Percentiles rank a stretch among this genome's conserved stretches.
Conservation (phyloP, 306 rosid species). For the Prunus fruticosa region DNA sequence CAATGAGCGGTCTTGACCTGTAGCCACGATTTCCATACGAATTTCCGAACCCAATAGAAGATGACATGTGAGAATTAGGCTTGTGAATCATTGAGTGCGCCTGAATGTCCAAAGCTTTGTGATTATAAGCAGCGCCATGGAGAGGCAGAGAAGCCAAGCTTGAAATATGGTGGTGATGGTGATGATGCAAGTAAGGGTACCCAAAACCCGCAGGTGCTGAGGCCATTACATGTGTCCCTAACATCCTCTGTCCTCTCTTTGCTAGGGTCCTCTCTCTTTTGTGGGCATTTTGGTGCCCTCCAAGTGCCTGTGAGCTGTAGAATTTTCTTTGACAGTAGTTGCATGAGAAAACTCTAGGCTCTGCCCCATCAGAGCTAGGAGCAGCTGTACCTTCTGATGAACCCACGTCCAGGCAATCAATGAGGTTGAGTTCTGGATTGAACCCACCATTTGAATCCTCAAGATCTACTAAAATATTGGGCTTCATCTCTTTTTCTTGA, state of each 20-base stretch:
- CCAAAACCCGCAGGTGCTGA: conserved; percentile 40
- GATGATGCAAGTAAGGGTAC: conserved; percentile 37
- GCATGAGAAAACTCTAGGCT: conserved; percentile 59
- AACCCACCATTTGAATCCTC: conserved; percentile 13
- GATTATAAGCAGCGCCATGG: conserved; percentile 27
- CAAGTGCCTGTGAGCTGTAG: conserved; percentile 77
- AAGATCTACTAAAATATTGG: conserved; percentile 36
- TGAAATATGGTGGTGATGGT: conserved; percentile 11
- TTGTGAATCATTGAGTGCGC: conserved; percentile 49
- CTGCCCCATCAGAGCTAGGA: conserved; percentile 17
- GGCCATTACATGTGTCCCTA: conserved; percentile 43
- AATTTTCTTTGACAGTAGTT: conserved; percentile 77
- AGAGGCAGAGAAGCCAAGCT: conserved; percentile 54
- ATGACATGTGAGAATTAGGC: conserved; percentile 30
- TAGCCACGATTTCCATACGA: conserved; percentile 36
- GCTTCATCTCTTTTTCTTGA: conserved; percentile 21
- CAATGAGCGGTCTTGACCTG: conserved; percentile 31
- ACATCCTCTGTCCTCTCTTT: conserved; percentile 49
- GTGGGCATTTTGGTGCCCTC: conserved; percentile 96
- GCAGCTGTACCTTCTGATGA: conserved; percentile 16
- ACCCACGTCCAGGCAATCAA: conserved; percentile 42
- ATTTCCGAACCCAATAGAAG: conserved; percentile 10
- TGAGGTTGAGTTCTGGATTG: conserved; percentile 47
- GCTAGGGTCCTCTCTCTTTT: conserved; percentile 76
- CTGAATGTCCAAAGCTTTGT: conserved; percentile 50